These are phyloP conservation scores for Nicotiana benthamiana DNA, from an alignment of 257 asterid species.

Conservation along the genomic window DNA sequence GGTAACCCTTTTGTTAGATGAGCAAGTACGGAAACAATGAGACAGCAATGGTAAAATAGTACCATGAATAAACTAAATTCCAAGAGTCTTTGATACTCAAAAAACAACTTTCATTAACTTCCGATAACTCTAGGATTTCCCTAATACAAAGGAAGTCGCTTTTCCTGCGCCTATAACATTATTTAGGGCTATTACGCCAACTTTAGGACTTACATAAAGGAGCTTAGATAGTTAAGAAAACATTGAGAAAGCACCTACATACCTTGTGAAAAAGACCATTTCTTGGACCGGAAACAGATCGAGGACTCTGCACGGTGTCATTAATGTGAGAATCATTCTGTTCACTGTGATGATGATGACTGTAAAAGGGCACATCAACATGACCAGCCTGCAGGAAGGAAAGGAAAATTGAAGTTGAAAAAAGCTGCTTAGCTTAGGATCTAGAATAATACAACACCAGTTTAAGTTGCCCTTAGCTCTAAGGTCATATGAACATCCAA, in stretches of 20 bases:
- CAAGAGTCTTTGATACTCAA: background rate
- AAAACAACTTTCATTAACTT: background rate
- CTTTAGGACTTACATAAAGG: background rate
- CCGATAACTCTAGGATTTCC: background rate
- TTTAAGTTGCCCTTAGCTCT: background rate
- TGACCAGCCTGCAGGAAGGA: conserved; percentile 26
- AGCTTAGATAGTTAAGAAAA: background rate
- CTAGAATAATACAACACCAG: background rate
- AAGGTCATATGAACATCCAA: background rate
- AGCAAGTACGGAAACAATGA: background rate
- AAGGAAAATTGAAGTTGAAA: background rate
- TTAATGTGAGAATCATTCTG: conserved; percentile 18
- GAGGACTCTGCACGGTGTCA: conserved; percentile 34
- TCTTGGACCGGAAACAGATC: conserved; percentile 34
- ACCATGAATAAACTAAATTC: background rate
- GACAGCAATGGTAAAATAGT: background rate
- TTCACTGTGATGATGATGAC: conserved; percentile 23
- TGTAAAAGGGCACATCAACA: conserved; percentile 28
- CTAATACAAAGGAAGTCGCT: background rate
- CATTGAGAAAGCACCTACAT: conserved; percentile 2
- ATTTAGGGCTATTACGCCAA: background rate
- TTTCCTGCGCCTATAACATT: background rate
- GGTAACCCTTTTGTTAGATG: background rate
- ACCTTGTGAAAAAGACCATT: conserved; percentile 37
- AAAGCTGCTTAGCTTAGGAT: background rate